Base-by-base conservation (phyloP, 1,139 yeast species). In the Magnusiomyces magnusii region DNA sequence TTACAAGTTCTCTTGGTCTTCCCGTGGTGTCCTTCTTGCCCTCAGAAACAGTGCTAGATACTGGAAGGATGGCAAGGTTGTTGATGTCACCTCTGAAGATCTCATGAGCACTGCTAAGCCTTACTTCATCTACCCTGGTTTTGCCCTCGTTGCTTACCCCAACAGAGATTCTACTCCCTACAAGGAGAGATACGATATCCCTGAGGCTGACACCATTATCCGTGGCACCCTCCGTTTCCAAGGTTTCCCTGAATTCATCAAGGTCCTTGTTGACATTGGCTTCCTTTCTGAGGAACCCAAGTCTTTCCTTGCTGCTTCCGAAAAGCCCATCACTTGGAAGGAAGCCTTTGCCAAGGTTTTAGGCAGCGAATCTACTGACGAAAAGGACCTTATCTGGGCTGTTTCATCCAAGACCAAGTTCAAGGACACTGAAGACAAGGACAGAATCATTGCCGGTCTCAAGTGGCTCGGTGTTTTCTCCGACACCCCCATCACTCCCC, bases 1-100 rank as follows among this genome's bases (percentile, higher is more conserved):
- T 67, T 93, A 93, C 84, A 93, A 93, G 80, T 93, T 93, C 78
- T 92, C 98, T 53, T 93, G 99, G 99, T 90, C 97, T 53, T 91
- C 98, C 54, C 86, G 99, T 76, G 99, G 99, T 76, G 98, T 93
- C 53, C 79, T 93, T 71, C 82, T 93, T 70, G 99, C 99, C 28
- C 82, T 93, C 73, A 86, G 96, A 81, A 93, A 93, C 80, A 80
- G 87, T 63, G 99, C 99, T 65, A 85, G 83, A 70, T 92, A 84
- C 80, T 92, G 86, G 84, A 79, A 86, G 76, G 85, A 90, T 70
- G 98, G 97, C 69, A 74, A 89, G 72, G 76, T 90, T 67, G 96
- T 81, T 62, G 82, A 85, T 56, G 86, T 93, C 69, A 80, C 82
- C 62, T 90, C 96, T 58, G 95, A 89, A 74, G 97, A 90, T 68